Evolutionary conservation across 768 basidiomycete genomes (phyloP), one percentile per base, ranked within the genome.

Genomic region (Tremella yokohamensis): DNA sequence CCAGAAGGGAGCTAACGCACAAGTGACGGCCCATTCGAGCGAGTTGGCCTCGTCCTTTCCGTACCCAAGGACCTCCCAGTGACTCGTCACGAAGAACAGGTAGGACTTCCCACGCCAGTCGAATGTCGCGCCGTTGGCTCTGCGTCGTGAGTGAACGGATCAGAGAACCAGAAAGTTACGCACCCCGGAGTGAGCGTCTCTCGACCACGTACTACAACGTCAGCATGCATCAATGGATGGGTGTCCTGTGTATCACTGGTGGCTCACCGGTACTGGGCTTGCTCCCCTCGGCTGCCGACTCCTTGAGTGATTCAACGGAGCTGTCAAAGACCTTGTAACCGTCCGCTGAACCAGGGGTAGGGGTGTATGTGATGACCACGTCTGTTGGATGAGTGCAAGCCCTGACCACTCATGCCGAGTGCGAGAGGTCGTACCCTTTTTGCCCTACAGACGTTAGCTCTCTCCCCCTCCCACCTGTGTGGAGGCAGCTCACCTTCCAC

Each of bases 401-500:
- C 40, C 9, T 8, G 22, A 8, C 15, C 12, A 42, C 11, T 22
- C 19, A 11, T 1, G 37, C 47, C 53, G 16, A n/a, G n/a, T n/a
- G n/a, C n/a, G n/a, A n/a, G n/a, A n/a, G n/a, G n/a, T n/a, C 34
- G 3, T 13, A 75, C 74, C 69, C 66, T 79, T 78, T 64, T 77
- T 79, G 39, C 67, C 69, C 71, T 77, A 49, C 8, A 49, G 3
- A 18, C 3, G 3, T n/a, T 22, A 24, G 34, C 6, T 16, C 6
- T 16, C n/a, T n/a, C n/a, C n/a, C n/a, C n/a, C n/a, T n/a, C n/a
- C n/a, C n/a, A n/a, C n/a, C n/a, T n/a, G n/a, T n/a, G n/a, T n/a
- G n/a, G n/a, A n/a, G n/a, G n/a, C n/a, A n/a, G 55, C 74, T 64
- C 51, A 79, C 79, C 73, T 79, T 79, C 80, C 80, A 80, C 58